Evolutionary conservation across 106 monocot species (phyloP).

Genomic region (Ottelia alismoides): DNA sequence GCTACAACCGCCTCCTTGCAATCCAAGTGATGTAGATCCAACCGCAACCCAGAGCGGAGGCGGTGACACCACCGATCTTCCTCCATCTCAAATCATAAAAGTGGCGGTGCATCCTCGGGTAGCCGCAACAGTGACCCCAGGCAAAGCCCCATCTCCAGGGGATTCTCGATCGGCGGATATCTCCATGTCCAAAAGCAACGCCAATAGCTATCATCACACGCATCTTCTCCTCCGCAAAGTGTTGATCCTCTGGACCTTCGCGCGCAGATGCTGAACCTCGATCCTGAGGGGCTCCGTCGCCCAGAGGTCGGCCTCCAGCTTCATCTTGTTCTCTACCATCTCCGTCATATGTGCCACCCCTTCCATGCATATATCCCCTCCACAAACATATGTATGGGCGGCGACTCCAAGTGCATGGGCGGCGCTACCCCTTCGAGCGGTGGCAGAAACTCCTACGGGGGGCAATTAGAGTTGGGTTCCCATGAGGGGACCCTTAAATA

Average conservation of each 20-base stretch:
- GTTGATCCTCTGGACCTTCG: constrained; percentile 24
- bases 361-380: constrained; percentile 6
- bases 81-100: constrained; percentile 3
- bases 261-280: constrained; percentile 15
- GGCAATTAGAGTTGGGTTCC: too few species aligned
- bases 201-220: constrained; percentile 52
- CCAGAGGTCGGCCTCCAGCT: constrained; percentile 17
- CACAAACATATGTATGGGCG: too few species aligned
- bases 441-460: too few species aligned
- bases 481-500: too few species aligned
- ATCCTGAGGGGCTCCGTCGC: constrained; percentile 13
- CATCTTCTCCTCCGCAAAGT: constrained; percentile 44
- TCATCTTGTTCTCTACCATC: constrained; percentile 16
- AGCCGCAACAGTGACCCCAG: constrained; percentile 22
- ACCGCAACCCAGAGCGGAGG: too few species aligned
- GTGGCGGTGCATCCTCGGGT: constrained; percentile 15
- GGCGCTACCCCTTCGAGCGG: too few species aligned
- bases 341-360: constrained; percentile 12
- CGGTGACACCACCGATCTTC: constrained; percentile 15
- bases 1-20: too few species aligned
- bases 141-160: constrained; percentile 19
- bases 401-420: too few species aligned
- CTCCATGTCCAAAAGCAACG: constrained; percentile 74
- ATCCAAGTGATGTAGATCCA: too few species aligned
- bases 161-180: constrained; percentile 11